These are phyloP conservation scores for Mycena venus DNA, from an alignment of 768 basidiomycete species.

Conservation along the genomic window DNA sequence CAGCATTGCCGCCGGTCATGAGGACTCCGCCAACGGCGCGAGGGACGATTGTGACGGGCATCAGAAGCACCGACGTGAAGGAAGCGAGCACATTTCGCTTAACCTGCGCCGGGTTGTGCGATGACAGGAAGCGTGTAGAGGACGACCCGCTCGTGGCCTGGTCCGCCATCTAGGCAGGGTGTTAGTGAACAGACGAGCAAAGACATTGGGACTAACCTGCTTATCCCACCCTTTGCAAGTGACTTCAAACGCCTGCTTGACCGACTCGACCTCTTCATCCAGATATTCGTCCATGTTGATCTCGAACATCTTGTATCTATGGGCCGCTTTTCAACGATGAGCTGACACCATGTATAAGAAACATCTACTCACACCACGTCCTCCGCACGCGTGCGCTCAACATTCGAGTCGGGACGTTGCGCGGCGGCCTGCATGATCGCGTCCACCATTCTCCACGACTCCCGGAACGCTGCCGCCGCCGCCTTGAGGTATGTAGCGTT, in stretches of 20 bases:
- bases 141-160: slow-evolving; percentile 35
- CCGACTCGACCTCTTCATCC: slow-evolving; percentile 89
- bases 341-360: background rate
- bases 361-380: slow-evolving; percentile 80
- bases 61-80: slow-evolving; percentile 88
- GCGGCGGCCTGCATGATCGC: slow-evolving; percentile 71
- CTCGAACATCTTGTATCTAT: slow-evolving; percentile 95
- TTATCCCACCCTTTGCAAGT: slow-evolving; percentile 88
- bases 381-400: slow-evolving; percentile 72
- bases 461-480: slow-evolving; percentile 90
- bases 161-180: slow-evolving; percentile 21
- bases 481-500: slow-evolving; percentile 84
- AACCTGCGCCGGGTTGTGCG: slow-evolving; percentile 90
- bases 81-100: slow-evolving; percentile 95
- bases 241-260: slow-evolving; percentile 79
- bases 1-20: slow-evolving; percentile 79
- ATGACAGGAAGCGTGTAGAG: slow-evolving; percentile 77
- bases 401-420: slow-evolving; percentile 51
- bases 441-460: slow-evolving; percentile 90
- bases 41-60: slow-evolving; percentile 97
- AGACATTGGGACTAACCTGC: slow-evolving; percentile 58
- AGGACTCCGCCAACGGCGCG: slow-evolving; percentile 78
- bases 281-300: slow-evolving; percentile 98
- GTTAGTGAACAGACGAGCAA: slow-evolving; percentile 5
- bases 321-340: slow-evolving; percentile 33